Conservation (phyloP, 2,329 filamentous ascomycete genomes). For the Xylaria sp. region DNA sequence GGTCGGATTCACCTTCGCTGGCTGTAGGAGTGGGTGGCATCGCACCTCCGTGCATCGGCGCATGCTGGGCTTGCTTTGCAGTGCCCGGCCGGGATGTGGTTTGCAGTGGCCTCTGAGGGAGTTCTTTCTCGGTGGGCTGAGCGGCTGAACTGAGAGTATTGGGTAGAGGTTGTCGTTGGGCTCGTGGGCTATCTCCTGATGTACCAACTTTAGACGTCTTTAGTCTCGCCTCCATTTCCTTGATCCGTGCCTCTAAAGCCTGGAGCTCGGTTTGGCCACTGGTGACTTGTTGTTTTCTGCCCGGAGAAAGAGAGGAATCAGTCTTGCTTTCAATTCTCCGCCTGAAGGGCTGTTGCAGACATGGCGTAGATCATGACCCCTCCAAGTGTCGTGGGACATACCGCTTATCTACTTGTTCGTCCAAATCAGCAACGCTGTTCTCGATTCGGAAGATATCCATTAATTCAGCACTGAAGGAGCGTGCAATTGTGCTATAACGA, state of each 20-base stretch:
- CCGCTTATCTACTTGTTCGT: constrained; percentile 83
- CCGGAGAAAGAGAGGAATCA: constrained; percentile 29
- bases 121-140: constrained; percentile 47
- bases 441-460: constrained; percentile 92
- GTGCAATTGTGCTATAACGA: constrained; percentile 79
- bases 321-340: constrained; percentile 11
- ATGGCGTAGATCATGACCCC: constrained; percentile 8
- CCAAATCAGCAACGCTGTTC: constrained; percentile 77
- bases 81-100: constrained; percentile 64
- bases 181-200: constrained; percentile 39
- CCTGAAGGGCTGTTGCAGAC: neutral
- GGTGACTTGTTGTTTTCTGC: constrained; percentile 82
- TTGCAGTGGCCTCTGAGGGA: constrained; percentile 44
- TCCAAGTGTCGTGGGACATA: constrained; percentile 58
- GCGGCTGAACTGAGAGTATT: constrained; percentile 44
- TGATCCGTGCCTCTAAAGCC: constrained; percentile 83
- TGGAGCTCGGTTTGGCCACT: constrained; percentile 83
- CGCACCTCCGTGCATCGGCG: constrained; percentile 64
- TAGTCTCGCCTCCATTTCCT: constrained; percentile 85
- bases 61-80: constrained; percentile 61
- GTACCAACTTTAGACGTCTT: constrained; percentile 34
- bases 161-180: constrained; percentile 48
- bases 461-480: constrained; percentile 85
- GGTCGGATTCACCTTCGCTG: constrained; percentile 71
- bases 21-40: constrained; percentile 70